Percentiles rank a stretch among this genome's conserved stretches.
Evolutionary conservation across 2,329 filamentous ascomycete genomes (phyloP).

Genomic region (Ophiostoma novo-ulmi): DNA sequence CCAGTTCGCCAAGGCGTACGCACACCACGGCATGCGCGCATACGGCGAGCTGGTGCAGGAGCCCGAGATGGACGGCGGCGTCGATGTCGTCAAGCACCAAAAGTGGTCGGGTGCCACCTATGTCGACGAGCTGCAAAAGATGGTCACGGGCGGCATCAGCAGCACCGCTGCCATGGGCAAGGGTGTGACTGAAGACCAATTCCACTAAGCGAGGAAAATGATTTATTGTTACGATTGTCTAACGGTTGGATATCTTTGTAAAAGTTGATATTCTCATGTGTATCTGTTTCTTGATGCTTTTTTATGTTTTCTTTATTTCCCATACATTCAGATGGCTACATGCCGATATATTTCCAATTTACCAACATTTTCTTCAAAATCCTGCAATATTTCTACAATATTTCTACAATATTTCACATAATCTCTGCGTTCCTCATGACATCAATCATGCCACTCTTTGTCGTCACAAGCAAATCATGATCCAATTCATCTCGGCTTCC

Average conservation of each 20-base stretch:
- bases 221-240: background rate
- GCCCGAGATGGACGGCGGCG: constrained; percentile 83
- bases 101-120: constrained; percentile 97
- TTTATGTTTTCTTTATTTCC: background rate
- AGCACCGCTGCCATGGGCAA: constrained; percentile 94
- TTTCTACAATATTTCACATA: background rate
- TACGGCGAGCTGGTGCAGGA: constrained; percentile 98
- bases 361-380: background rate
- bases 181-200: constrained; percentile 97
- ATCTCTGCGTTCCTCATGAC: background rate
- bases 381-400: background rate
- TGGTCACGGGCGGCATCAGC: constrained; percentile 90
- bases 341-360: background rate
- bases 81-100: constrained; percentile 97
- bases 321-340: background rate
- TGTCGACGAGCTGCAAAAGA: constrained; percentile 90
- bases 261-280: background rate
- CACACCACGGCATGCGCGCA: constrained; percentile 81
- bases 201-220: constrained; percentile 49
- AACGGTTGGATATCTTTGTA: background rate
- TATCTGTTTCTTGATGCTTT: background rate
- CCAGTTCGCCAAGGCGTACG: constrained; percentile 78
- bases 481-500: constrained; percentile 10
- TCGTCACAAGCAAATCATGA: constrained; percentile 6
- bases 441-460: background rate